Conservation (phyloP, 257 asterid genomes). For the Lithospermum erythrorhizon region DNA sequence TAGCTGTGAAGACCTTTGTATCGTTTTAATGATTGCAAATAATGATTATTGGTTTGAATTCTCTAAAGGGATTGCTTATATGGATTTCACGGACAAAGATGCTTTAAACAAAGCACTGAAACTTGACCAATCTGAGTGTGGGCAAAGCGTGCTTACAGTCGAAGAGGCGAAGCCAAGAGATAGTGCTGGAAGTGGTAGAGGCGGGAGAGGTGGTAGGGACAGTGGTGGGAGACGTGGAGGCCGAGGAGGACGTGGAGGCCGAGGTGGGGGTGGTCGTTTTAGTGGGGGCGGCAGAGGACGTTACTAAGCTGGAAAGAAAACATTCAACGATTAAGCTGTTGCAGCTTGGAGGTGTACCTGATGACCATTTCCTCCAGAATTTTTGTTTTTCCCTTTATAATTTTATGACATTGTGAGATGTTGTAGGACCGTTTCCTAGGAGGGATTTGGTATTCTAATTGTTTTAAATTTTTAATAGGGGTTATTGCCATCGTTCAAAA, state of each 20-base stretch:
- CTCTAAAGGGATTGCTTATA: conserved; percentile 51
- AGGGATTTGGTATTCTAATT: too few relatives aligned
- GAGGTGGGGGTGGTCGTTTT: conserved; percentile 21
- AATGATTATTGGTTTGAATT: not conserved
- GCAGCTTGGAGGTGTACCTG: too few relatives aligned
- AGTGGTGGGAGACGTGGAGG: conserved; percentile 14
- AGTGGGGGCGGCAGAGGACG: conserved; percentile 36
- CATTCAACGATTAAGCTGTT: too few relatives aligned
- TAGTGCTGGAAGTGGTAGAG: conserved; percentile 20
- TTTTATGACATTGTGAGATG: too few relatives aligned
- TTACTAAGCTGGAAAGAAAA: not conserved
- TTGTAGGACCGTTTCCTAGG: too few relatives aligned
- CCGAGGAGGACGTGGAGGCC: conserved; percentile 13
- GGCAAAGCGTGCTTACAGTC: conserved; percentile 30
- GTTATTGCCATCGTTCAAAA: too few relatives aligned
- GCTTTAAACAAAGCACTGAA: conserved; percentile 47
- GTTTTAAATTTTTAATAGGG: too few relatives aligned
- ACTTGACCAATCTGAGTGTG: conserved; percentile 37
- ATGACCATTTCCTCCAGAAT: too few relatives aligned
- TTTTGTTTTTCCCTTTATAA: too few relatives aligned
- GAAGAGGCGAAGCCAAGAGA: conserved; percentile 57
- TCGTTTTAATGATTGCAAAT: not conserved
- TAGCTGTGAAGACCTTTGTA: not conserved
- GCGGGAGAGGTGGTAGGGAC: conserved; percentile 15
- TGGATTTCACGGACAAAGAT: conserved; percentile 36